Base-by-base conservation (phyloP, 495 filamentous ascomycete species). In the Penicillium ochrochloron region DNA sequence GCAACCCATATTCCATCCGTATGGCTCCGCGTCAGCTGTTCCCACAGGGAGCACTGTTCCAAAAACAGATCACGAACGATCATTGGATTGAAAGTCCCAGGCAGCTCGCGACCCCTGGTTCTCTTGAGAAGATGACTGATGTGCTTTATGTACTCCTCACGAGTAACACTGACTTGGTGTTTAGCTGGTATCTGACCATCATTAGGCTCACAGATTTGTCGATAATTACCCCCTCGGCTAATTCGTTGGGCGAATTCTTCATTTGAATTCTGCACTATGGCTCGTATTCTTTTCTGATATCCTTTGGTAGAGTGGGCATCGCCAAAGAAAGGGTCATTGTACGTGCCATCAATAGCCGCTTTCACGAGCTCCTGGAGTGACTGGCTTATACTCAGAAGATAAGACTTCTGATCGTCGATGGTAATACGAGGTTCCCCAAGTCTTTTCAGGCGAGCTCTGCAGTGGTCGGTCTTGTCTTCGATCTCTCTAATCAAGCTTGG, bases 401-500 rank as follows among this genome's bases (percentile, higher is more conserved):
- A 87, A 0, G 69, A 68, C 11, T 77, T 76, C 67, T 90, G 86
- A 25, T 90, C 82, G 0, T 75, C 44, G 0, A 75, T 10, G 25
- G 75, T 86, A 0, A 71, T 66, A 15, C 88, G 74, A 9, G 79
- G 72, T 4, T 78, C 63, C 0, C 88, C 88, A 3, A 90, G 78
- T 58, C 74, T 75, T 6, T 12, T 63, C 64, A 25, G 75, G 62
- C 21, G 10, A 6, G 29, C 4, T 8, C 42, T 12, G 12, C 39
- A 41, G 17, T 31, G 5, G 12, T 8, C 3, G n/a, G 48, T 46
- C 15, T 79, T 82, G 0, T 41, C 52, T 27, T 84, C 69, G 10
- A 90, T 85, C 39, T 91, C 87, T 1, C 72, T 50, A 17, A 88
- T 76, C 23, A 93, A 63, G 21, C 75, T 80, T 0, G 88, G 89